These are phyloP conservation scores for Aureobasidium lini DNA, from an alignment of 2,329 filamentous ascomycete genomes.

Conservation along the genomic window DNA sequence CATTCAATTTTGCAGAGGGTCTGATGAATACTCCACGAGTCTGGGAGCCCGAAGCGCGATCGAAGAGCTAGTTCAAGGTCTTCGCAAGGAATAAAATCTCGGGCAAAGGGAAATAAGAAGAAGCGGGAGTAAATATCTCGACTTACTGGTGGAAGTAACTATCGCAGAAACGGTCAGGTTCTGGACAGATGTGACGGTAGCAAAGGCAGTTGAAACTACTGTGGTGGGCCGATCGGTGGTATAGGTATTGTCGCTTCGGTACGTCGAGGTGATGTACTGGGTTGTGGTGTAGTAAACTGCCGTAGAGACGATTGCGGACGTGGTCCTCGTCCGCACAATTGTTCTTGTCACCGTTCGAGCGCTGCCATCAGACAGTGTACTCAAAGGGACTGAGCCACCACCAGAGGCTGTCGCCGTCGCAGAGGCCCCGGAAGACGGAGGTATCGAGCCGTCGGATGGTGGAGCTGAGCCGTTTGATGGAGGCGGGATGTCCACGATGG, in stretches of 20 bases:
- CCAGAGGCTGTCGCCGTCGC: neutral
- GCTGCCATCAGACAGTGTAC: neutral
- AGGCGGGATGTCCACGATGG: constrained; percentile 2
- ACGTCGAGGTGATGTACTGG: constrained; percentile 6
- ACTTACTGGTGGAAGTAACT: constrained; percentile 7
- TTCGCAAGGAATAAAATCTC: no score
- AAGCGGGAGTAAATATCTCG: neutral
- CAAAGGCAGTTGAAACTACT: neutral
- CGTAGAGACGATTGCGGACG: neutral
- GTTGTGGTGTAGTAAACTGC: constrained; percentile 4
- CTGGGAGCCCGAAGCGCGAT: no score
- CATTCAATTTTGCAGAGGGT: no score
- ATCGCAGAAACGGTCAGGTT: neutral
- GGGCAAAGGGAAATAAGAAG: neutral
- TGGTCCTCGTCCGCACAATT: neutral
- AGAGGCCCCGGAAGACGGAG: neutral
- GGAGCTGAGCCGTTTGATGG: neutral
- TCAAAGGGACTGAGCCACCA: neutral
- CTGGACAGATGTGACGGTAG: neutral
- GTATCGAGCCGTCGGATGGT: neutral
- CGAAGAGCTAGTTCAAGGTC: no score
- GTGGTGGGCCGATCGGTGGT: neutral
- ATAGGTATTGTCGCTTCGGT: neutral
- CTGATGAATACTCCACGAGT: no score
- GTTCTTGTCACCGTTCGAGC: neutral